These are phyloP conservation scores for Candida ulmi DNA, from an alignment of 805 yeast species.

Conservation along the genomic window DNA sequence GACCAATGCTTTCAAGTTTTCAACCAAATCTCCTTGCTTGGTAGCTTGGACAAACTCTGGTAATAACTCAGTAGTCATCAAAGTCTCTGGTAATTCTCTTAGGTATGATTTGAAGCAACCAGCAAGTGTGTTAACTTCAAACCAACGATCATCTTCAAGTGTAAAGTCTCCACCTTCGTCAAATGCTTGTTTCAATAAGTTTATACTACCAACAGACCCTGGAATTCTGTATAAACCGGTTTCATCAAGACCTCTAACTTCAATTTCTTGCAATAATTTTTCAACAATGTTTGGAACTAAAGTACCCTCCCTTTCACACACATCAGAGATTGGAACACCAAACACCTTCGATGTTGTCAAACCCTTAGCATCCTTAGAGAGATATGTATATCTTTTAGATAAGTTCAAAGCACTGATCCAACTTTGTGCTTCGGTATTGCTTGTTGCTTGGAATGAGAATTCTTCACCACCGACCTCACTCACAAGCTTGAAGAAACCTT, in stretches of 20 bases:
- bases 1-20: slow-evolving; percentile 28
- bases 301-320: slow-evolving; percentile 67
- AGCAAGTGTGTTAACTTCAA: slow-evolving; percentile 81
- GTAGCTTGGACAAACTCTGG: slow-evolving; percentile 45
- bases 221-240: slow-evolving; percentile 82
- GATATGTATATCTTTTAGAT: slow-evolving; percentile 36
- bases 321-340: slow-evolving; percentile 77
- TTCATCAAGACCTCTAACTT: slow-evolving; percentile 81
- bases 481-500: slow-evolving; percentile 38
- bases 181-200: slow-evolving; percentile 46
- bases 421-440: slow-evolving; percentile 56
- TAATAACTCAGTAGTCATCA: slow-evolving; percentile 63
- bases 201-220: slow-evolving; percentile 55
- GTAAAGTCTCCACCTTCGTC: slow-evolving; percentile 44
- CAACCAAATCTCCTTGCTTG: slow-evolving; percentile 26
- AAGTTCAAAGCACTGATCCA: slow-evolving; percentile 55
- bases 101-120: slow-evolving; percentile 81
- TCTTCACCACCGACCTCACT: slow-evolving; percentile 43
- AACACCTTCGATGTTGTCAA: slow-evolving; percentile 52
- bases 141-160: slow-evolving; percentile 52
- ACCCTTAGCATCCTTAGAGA: slow-evolving; percentile 35
- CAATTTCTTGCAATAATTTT: slow-evolving; percentile 67
- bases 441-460: slow-evolving; percentile 60
- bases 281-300: slow-evolving; percentile 62
- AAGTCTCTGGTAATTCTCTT: slow-evolving; percentile 82